Conservation (phyloP, 176 grass and related monocot genomes). For the Musa itinerans region DNA sequence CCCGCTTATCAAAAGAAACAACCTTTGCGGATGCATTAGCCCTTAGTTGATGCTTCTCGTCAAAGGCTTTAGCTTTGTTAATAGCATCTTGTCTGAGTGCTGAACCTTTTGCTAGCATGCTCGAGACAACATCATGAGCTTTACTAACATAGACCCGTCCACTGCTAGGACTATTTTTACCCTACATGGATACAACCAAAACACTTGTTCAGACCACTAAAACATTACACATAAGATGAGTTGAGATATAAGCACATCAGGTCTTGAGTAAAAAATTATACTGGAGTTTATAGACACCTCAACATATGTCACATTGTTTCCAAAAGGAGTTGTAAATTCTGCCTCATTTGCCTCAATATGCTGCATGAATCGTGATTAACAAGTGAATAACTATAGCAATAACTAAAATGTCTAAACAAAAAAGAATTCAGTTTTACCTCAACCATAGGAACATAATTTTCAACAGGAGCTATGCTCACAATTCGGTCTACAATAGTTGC, state of each 20-base stretch:
- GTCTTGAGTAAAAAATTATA: slow-evolving; percentile 4
- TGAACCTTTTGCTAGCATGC: slow-evolving; percentile 76
- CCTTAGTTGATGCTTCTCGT: slow-evolving; percentile 72
- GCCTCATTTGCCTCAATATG: neutral
- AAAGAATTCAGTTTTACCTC: neutral
- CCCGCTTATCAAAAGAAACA: slow-evolving; percentile 77
- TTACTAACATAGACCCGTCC: slow-evolving; percentile 59
- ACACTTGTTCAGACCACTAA: neutral
- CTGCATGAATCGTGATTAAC: neutral
- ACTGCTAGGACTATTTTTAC: slow-evolving; percentile 38
- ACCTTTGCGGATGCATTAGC: slow-evolving; percentile 73
- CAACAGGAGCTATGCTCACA: slow-evolving; percentile 5
- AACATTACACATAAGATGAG: neutral
- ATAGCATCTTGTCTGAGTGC: slow-evolving; percentile 86
- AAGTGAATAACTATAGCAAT: neutral
- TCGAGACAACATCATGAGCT: slow-evolving; percentile 86
- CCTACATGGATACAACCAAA: slow-evolving; percentile 27
- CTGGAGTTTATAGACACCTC: slow-evolving; percentile 10
- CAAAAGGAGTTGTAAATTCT: neutral
- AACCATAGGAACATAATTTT: neutral
- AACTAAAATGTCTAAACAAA: neutral
- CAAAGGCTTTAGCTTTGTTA: slow-evolving; percentile 95
- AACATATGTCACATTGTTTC: neutral
- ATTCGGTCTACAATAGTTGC: slow-evolving; percentile 5
- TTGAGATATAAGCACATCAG: neutral